Conservation (phyloP, 2,329 filamentous ascomycete genomes). For the Fusarium virguliforme region DNA sequence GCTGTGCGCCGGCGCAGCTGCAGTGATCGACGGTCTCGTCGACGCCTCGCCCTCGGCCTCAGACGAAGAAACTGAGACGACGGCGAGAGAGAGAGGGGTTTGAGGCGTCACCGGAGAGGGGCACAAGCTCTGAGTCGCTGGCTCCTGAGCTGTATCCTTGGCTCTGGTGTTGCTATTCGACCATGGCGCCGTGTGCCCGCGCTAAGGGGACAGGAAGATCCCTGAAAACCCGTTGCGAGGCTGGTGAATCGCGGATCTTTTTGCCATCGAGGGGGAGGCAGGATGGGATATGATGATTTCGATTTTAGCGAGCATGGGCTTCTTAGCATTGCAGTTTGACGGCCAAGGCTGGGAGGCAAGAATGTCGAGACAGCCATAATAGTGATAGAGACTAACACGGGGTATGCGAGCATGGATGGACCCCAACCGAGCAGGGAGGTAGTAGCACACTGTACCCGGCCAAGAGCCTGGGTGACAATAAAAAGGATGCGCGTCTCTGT, state of each 20-base stretch:
- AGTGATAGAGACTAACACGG: constrained; percentile 25
- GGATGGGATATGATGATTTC: constrained; percentile 20
- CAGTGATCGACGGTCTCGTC: constrained; percentile 41
- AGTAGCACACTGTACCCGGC: constrained; percentile 11
- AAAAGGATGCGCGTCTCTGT: constrained; percentile 17
- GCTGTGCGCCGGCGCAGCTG: constrained; percentile 57
- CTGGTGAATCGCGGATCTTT: constrained; percentile 16
- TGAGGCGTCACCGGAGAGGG: constrained; percentile 37
- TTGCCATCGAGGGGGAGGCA: constrained; percentile 9
- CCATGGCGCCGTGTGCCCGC: constrained; percentile 28
- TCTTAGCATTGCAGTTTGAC: constrained; percentile 18
- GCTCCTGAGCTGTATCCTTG: constrained; percentile 26
- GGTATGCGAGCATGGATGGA: constrained; percentile 8
- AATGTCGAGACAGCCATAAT: constrained; percentile 17
- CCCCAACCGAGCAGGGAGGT: not conserved
- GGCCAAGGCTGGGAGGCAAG: constrained; percentile 22
- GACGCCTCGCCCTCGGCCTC: constrained; percentile 17
- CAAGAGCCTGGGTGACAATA: constrained; percentile 8
- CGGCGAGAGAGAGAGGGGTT: constrained; percentile 33
- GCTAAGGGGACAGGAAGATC: constrained; percentile 35
- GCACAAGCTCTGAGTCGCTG: constrained; percentile 16
- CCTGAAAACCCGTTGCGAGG: constrained; percentile 24
- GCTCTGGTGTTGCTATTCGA: constrained; percentile 24
- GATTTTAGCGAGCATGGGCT: constrained; percentile 24
- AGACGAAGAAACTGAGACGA: constrained; percentile 22